Base-by-base conservation (phyloP, 1,139 yeast genomes). In the Protomyces inundatus region DNA sequence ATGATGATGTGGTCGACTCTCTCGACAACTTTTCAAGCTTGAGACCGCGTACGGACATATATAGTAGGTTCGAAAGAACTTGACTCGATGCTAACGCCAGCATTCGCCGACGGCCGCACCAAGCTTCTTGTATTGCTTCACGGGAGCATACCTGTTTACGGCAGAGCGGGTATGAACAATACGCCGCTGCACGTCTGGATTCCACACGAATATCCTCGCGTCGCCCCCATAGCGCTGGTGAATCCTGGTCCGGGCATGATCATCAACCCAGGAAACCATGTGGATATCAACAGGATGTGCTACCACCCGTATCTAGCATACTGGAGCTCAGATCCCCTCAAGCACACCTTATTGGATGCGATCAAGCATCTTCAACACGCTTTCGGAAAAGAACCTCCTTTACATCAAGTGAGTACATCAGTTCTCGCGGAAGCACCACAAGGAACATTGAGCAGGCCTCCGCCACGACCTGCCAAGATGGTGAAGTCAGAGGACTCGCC, bases 111-210 rank as follows among this genome's bases (percentile, higher is more conserved):
- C 0, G 97, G 97, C 1, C 74, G 73, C 10, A 78, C 88, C 0
- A 78, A 80, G 40, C 77, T 90, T 35, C 76, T 90, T 60, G 76
- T 90, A 14, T 85, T 87, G 67, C 69, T 90, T 1, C 81, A 80
- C 69, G 96, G 96, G 0, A 77, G 80, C 1, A 69, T 85, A 3
- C 79, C 81, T 0, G 72, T 77, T 0, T 55, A 65, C 6, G 74
- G 76, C 45, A 71, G 71, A 14, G 69, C 73, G 67, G 70, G 73
- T 5, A 70, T 72, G 0, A 76, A 77, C 62, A 72, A 77, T 32
- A 79, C 85, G n/a, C 90, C 91, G 0, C 73, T 88, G 10, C 84
- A 84, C 66, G 75, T 90, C 3, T 90, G 96, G 96, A 72, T 91
- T 1, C 96, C 96, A 0, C 79, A 80, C 46, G 77, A 79, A 35